phyloP scores from a whole-genome alignment of 257 asterid species.

The Buddleja alternifolia region DNA sequence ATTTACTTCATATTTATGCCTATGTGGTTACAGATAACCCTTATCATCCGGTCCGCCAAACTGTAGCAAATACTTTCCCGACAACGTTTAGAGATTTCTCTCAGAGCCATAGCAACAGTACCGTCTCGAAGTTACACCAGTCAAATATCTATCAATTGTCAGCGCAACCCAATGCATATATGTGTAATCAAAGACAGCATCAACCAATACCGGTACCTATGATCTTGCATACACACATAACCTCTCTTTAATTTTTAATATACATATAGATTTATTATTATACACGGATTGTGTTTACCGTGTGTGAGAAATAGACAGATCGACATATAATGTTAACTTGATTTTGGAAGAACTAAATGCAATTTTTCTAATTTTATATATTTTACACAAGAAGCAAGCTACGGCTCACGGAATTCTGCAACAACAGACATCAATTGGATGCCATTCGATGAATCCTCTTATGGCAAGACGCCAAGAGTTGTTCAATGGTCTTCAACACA shows the following conservation, averaged over 20 bases:
- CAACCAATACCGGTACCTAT: conserved; percentile 33
- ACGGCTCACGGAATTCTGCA: conserved; percentile 5
- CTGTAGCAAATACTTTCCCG: neutral
- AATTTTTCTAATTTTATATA: neutral
- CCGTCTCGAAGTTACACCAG: conserved; percentile 18
- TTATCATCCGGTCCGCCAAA: neutral
- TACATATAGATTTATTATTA: too few species aligned
- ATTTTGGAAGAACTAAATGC: too few species aligned
- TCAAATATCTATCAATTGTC: conserved; percentile 22
- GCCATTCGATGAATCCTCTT: conserved; percentile 14
- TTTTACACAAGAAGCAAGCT: neutral
- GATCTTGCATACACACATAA: too few species aligned
- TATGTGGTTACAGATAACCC: conserved; percentile 21
- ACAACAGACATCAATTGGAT: conserved; percentile 28
- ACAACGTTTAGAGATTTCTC: neutral
- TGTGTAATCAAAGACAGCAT: conserved; percentile 25
- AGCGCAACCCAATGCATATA: conserved; percentile 25
- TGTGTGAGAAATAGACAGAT: too few species aligned
- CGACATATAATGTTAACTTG: too few species aligned
- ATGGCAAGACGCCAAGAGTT: conserved; percentile 25
- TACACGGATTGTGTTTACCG: too few species aligned
- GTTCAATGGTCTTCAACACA: conserved; percentile 27
- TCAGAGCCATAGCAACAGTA: conserved; percentile 17
- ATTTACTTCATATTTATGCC: neutral
- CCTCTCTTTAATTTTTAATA: too few species aligned